Percentiles rank a stretch among this genome's conserved stretches.
Evolutionary conservation across 2,329 filamentous ascomycete genomes (phyloP).

Genomic region (Aspergillus pseudotamarii): DNA sequence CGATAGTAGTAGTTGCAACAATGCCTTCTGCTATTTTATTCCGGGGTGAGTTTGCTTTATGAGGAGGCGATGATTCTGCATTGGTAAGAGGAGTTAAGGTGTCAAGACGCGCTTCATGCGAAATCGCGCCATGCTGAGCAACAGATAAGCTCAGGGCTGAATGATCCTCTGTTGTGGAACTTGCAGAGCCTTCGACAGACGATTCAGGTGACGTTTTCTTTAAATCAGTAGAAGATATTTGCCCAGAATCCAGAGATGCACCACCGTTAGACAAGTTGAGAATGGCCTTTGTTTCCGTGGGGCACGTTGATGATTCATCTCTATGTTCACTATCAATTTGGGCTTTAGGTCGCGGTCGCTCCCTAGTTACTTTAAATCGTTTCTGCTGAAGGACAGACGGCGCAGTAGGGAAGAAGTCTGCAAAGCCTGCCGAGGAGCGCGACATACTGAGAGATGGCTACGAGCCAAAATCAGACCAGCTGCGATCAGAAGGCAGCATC

Average conservation of each 20-base stretch:
- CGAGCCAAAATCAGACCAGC: slow-evolving; percentile 38
- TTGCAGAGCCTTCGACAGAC: slow-evolving; percentile 71
- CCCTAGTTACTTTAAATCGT: slow-evolving; percentile 54
- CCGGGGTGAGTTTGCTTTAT: slow-evolving; percentile 59
- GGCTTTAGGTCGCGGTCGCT: slow-evolving; percentile 63
- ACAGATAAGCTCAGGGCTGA: slow-evolving; percentile 68
- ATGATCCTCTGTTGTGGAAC: slow-evolving; percentile 71
- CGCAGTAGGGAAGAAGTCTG: slow-evolving; percentile 82
- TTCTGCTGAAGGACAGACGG: slow-evolving; percentile 62
- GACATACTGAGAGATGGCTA: slow-evolving; percentile 66
- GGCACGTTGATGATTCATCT: slow-evolving; percentile 16
- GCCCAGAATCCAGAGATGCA: slow-evolving; percentile 16
- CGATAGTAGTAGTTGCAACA: slow-evolving; percentile 29
- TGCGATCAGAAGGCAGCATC: slow-evolving; percentile 43
- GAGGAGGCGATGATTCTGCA: slow-evolving; percentile 65
- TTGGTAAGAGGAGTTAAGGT: slow-evolving; percentile 68
- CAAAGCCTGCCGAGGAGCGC: slow-evolving; percentile 79
- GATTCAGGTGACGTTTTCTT: slow-evolving; percentile 35
- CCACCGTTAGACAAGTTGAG: slow-evolving; percentile 19
- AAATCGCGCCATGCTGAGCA: slow-evolving; percentile 55
- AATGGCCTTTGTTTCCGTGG: slow-evolving; percentile 13
- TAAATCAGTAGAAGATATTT: slow-evolving; percentile 16
- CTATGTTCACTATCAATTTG: slow-evolving; percentile 26
- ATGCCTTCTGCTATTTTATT: slow-evolving; percentile 41
- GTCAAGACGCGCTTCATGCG: slow-evolving; percentile 55